Evolutionary conservation across 2,329 filamentous ascomycete genomes (phyloP), one percentile per base, ranked within the genome.

Genomic region (Hymenoscyphus infarciens): DNA sequence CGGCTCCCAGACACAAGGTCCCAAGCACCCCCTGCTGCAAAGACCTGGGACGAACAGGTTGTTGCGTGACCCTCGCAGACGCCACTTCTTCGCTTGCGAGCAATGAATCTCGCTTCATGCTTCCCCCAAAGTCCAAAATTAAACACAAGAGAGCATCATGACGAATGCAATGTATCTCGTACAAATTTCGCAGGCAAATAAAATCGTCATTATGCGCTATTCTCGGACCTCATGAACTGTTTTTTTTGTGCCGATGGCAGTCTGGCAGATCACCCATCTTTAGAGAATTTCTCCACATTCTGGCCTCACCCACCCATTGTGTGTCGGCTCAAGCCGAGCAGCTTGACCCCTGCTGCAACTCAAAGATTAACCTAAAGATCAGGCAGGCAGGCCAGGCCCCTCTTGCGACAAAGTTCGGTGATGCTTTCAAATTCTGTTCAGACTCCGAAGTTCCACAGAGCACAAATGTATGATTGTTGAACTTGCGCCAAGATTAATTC

Each of bases 1-100:
- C 42, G 19, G 42, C 22, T 49, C 42, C 42, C 56, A 56, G 13
- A 29, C 29, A 56, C 54, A 33, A 33, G 54, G 42, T 49, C 42
- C 16, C 19, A 19, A 19, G 7, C 42, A 22, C n/a, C 19, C 19
- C 42, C 6, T 49, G 42, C n/a, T 49, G 19, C 11, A 22, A 49
- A 49, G 42, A 25, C 42, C 42, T 49, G 42, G 42, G 42, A 49
- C n/a, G 42, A 49, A 49, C 19, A 22, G 19, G 42, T 49, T 35
- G 42, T 49, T 22, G 42, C 42, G n/a, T 49, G 42, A 49, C 42
- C 10, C 10, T 35, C 42, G 42, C 42, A 49, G n/a, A 22, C 16
- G 38, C 38, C 39, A 42, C 39, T 42, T 42, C 39, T 42, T 42
- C 39, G 39, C 19, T 49, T 49, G n/a, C 19, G 19, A 6, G 29